These are phyloP conservation scores for Cladosporium sp. DNA, from an alignment of 2,329 filamentous ascomycete species.

Conservation along the genomic window DNA sequence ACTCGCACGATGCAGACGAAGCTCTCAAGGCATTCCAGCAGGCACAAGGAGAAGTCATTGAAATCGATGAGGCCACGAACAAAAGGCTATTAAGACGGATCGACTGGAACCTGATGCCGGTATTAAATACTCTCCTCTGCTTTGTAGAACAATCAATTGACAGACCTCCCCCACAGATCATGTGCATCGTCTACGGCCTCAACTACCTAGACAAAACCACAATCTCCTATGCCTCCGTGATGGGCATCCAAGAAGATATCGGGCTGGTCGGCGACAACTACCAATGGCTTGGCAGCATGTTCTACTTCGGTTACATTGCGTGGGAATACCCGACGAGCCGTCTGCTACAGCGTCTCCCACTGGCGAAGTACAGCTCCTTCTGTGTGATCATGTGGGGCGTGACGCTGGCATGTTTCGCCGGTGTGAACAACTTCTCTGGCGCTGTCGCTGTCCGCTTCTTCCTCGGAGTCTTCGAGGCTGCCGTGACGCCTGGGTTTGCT, in stretches of 20 bases:
- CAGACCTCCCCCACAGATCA: conserved; percentile 34
- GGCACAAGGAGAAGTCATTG: conserved; percentile 46
- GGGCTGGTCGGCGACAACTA: conserved; percentile 47
- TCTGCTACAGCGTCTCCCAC: conserved; percentile 58
- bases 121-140: conserved; percentile 18
- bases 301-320: conserved; percentile 51
- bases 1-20: conserved; percentile 56
- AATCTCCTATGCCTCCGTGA: conserved; percentile 48
- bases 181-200: conserved; percentile 54
- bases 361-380: conserved; percentile 62
- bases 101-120: conserved; percentile 58
- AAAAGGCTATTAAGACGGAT: conserved; percentile 56
- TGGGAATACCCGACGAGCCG: conserved; percentile 65
- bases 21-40: conserved; percentile 54
- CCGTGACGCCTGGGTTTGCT: conserved; percentile 64
- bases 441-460: conserved; percentile 63
- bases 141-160: neutral
- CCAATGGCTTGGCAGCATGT: conserved; percentile 46
- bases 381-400: conserved; percentile 62
- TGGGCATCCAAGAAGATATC: conserved; percentile 46
- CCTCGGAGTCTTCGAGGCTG: conserved; percentile 63
- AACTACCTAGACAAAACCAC: conserved; percentile 59
- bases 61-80: conserved; percentile 54
- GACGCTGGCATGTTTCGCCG: conserved; percentile 59
- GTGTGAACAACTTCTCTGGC: conserved; percentile 55